phyloP scores from a whole-genome alignment of 768 basidiomycete species.

The Royoungia palumana region DNA sequence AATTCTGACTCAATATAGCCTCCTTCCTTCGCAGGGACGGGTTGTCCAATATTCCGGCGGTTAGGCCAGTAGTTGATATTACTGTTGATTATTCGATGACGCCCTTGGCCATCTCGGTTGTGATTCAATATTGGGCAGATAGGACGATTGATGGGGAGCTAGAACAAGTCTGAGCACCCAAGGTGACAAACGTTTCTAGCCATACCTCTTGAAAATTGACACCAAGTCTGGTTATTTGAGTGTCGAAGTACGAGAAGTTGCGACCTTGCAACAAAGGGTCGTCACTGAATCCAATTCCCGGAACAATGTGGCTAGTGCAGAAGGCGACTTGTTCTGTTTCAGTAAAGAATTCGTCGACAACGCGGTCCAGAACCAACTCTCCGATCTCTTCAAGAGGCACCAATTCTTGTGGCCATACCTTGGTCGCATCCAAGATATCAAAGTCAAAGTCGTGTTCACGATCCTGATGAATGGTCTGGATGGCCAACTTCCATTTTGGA shows the following conservation, averaged over 20 bases:
- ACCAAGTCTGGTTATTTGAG: constrained; percentile 77
- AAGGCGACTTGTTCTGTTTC: constrained; percentile 90
- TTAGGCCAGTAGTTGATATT: constrained; percentile 83
- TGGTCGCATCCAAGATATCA: constrained; percentile 84
- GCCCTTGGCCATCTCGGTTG: constrained; percentile 58
- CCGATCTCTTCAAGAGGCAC: constrained; percentile 78
- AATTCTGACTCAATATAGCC: constrained; percentile 50
- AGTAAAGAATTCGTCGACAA: constrained; percentile 74
- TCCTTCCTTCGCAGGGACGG: constrained; percentile 48
- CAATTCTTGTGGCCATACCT: constrained; percentile 79
- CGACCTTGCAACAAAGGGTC: constrained; percentile 82
- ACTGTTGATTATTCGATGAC: constrained; percentile 56
- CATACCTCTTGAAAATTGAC: constrained; percentile 69
- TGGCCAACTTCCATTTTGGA: constrained; percentile 77
- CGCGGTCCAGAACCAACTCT: constrained; percentile 62
- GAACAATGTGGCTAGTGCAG: constrained; percentile 63
- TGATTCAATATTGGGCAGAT: constrained; percentile 72
- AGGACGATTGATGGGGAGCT: constrained; percentile 82
- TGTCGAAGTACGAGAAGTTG: constrained; percentile 87
- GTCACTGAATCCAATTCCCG: constrained; percentile 68
- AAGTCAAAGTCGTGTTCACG: constrained; percentile 82
- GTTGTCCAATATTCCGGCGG: constrained; percentile 49
- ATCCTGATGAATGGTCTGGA: constrained; percentile 59
- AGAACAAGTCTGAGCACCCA: not conserved
- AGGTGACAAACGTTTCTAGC: not conserved